Evolutionary conservation across 2,329 filamentous ascomycete genomes (phyloP), one percentile per base, ranked within the genome.

Genomic region (Diaporthe sp.): DNA sequence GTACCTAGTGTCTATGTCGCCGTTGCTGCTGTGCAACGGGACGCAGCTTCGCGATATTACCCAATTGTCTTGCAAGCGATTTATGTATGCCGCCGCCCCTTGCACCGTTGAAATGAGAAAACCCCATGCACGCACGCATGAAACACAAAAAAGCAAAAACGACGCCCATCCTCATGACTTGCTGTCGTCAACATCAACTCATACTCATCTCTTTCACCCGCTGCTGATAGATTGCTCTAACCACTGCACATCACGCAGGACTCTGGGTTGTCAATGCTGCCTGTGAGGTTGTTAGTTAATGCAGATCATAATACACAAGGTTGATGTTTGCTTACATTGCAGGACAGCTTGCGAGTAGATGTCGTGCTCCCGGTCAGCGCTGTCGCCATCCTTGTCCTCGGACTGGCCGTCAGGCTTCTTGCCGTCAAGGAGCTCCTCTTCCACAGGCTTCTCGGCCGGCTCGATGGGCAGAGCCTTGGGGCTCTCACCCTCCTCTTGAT

Each of bases 201-300:
- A 52, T 74, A 35, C 60, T 71, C 57, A 35, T 69, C 70, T 28
- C 70, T 35, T 30, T 28, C 61, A 55, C 47, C 47, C 19, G 45
- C 50, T 52, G 42, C 57, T 42, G n/a, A 10, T 40, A 45, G 22
- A 72, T 52, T 70, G 55, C 45, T 80, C 84, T 90, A 98, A 87
- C 96, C 96, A 85, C 95, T 97, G 92, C 97, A 99, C 97, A 99
- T 98, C 78, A 98, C 83, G 83, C 97, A 99, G 64, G 93, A 89
- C 83, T 99, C 97, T 79, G 93, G 95, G 88, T 98, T 98, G 83
- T 98, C 96, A 84, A 99, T 98, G 86, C 96, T 98, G 89, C 92
- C 92, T 94, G 75, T 80, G 57, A 40, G 38, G 22, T 80, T 79
- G 82, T 88, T 81, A 85, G 81, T 76, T 38, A 71, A 67, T 72